Conservation (phyloP, 805 yeast species). For the Barnettozyma salicaria region DNA sequence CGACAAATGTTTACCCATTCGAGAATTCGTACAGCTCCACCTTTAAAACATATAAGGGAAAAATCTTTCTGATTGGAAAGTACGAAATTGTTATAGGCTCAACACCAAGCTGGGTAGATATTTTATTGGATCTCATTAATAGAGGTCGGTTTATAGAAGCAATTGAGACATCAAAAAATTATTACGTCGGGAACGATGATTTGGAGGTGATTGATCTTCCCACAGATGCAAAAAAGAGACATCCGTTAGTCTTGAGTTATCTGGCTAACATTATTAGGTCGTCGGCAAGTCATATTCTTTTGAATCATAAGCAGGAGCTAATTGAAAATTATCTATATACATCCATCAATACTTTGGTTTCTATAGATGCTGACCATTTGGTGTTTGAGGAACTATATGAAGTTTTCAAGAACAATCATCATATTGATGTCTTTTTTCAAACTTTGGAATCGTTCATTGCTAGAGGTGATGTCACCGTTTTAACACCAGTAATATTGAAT, state of each 20-base stretch:
- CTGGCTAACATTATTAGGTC: conserved; percentile 48
- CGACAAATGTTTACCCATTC: conserved; percentile 17
- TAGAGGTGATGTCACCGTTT: conserved; percentile 35
- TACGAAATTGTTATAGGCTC: conserved; percentile 53
- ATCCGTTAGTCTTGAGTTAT: conserved; percentile 43
- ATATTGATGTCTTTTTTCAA: conserved; percentile 41
- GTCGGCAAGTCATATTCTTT: conserved; percentile 24
- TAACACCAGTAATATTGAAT: conserved; percentile 63
- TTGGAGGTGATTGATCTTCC: conserved; percentile 56
- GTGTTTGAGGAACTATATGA: conserved; percentile 44
- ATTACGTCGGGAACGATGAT: conserved; percentile 41
- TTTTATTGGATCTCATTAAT: conserved; percentile 51
- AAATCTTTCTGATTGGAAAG: conserved; percentile 47
- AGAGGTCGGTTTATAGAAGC: conserved; percentile 49
- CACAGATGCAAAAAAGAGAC: conserved; percentile 35
- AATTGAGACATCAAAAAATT: conserved; percentile 46
- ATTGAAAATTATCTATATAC: conserved; percentile 31
- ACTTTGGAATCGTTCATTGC: conserved; percentile 47
- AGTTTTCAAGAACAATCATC: conserved; percentile 26
- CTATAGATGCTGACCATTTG: conserved; percentile 31
- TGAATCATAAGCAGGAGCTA: conserved; percentile 17
- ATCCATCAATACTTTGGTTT: conserved; percentile 37
- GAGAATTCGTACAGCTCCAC: conserved; percentile 20
- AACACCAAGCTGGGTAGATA: conserved; percentile 60
- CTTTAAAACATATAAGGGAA: conserved; percentile 36